phyloP scores from a whole-genome alignment of 129 eudicot species.

The Escallonia rubra region DNA sequence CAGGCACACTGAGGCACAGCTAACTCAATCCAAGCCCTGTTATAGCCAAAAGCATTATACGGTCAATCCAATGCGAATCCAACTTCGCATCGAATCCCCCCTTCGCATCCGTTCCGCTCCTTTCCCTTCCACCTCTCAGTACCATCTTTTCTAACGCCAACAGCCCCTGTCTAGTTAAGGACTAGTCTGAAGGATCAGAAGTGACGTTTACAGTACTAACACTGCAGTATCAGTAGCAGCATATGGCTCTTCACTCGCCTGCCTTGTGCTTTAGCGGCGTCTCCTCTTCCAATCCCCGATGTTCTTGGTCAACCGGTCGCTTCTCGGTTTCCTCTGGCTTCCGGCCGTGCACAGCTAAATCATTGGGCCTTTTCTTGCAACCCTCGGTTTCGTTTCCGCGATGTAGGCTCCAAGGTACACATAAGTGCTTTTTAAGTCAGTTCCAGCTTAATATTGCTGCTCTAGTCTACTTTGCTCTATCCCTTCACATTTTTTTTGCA shows the following conservation, averaged over 20 bases:
- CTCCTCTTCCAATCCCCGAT: constrained; percentile 13
- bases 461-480: no score
- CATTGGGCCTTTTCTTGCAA: constrained; percentile 14
- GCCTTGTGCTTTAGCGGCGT: constrained; percentile 25
- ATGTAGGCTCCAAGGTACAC: constrained; percentile 26
- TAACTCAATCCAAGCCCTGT: background rate
- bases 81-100: background rate
- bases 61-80: constrained; percentile 3
- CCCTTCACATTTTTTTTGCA: no score
- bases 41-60: background rate
- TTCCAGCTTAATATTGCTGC: background rate
- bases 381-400: constrained; percentile 10
- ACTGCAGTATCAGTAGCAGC: background rate
- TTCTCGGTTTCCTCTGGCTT: background rate
- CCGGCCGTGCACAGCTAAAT: constrained; percentile 17
- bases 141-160: constrained; percentile 2
- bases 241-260: constrained; percentile 38
- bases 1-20: background rate
- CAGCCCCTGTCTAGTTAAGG: background rate
- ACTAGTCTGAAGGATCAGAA: background rate
- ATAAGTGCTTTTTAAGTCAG: background rate
- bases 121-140: background rate
- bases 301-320: constrained; percentile 8
- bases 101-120: background rate
- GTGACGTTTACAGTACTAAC: background rate